Base-by-base conservation (phyloP, 1,139 yeast species). In the Candida tunisiensis region DNA sequence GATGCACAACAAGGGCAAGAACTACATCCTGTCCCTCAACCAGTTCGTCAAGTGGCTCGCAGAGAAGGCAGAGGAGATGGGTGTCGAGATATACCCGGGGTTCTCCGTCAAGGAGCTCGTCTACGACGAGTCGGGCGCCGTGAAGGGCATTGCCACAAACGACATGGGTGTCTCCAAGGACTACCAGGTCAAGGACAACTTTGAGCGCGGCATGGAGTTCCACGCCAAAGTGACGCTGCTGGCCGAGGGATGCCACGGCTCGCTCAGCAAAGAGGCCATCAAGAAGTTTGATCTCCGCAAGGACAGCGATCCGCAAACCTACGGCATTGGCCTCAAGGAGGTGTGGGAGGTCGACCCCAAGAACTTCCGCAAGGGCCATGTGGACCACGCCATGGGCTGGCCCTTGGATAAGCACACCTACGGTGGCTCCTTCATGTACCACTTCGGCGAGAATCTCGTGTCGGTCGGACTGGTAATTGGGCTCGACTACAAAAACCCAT, bases 171-270 rank as follows among this genome's bases (percentile, higher is more conserved):
- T 85, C 10, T 65, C 73, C 27, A 73, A 69, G 41, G 55, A 63
- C 26, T 94, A 93, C 10, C 51, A 58, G 25, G 93, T 93, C 15
- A 79, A 75, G 45, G 74, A 66, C 36, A 62, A 69, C 15, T 88
- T 82, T 50, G 94, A 88, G 54, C 65, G 93, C 36, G 98, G 98
- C 15, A 80, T 88, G 94, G 96, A 82, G 49, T 88, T 88, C 51
- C 91, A 75, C 41, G 82, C 96, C 2, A 66, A 85, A 42, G 60
- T 74, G 34, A 85, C 95, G 0, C 74, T 88, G 13, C 63, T 88
- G 28, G 93, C 93, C 3, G 98, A 88, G 54, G 98, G 98, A 14
- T 88, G 98, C 47, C 96, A 83, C 52, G 98, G 98, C 0, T 83
- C 95, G 1, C 58, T 88, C 31, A 62, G 88, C 8, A 85, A 88